Evolutionary conservation across 148 eudicot genomes (phyloP).

Genomic region (Silene latifolia): DNA sequence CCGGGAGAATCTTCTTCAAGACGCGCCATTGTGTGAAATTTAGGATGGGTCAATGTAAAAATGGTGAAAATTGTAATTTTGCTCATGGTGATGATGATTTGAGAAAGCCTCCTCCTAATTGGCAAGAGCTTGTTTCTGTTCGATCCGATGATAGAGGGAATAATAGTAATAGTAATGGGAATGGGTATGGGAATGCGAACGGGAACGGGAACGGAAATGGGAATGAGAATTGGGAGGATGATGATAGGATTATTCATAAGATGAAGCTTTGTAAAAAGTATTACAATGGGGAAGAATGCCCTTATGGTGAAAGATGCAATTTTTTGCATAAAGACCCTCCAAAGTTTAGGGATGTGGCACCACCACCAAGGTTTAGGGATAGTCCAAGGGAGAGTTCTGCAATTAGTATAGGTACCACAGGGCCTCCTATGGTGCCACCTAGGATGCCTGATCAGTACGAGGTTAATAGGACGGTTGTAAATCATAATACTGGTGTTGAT

Average conservation of each 20-base stretch:
- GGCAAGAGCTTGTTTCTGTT: slow-evolving; percentile 69
- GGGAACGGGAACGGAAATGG: slow-evolving; percentile 24
- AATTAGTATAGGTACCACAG: slow-evolving; percentile 50
- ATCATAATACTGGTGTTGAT: slow-evolving; percentile 22
- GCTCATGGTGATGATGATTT: slow-evolving; percentile 86
- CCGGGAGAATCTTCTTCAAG: slow-evolving; percentile 68
- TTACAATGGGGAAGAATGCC: slow-evolving; percentile 91
- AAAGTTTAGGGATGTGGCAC: slow-evolving; percentile 30
- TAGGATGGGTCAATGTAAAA: slow-evolving; percentile 58
- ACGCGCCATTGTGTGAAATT: slow-evolving; percentile 74
- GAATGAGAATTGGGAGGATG: slow-evolving; percentile 59
- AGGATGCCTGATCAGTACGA: slow-evolving; percentile 39
- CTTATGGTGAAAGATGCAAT: slow-evolving; percentile 86
- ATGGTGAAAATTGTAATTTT: slow-evolving; percentile 77
- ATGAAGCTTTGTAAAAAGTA: slow-evolving; percentile 85
- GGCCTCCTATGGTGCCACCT: slow-evolving; percentile 32
- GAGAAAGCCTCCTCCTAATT: slow-evolving; percentile 83
- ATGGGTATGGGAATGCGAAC: neutral
- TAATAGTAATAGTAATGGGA: neutral
- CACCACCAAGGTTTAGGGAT: slow-evolving; percentile 33
- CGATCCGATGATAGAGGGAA: slow-evolving; percentile 45
- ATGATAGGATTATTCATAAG: slow-evolving; percentile 58
- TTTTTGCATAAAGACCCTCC: slow-evolving; percentile 68
- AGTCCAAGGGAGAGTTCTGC: slow-evolving; percentile 60
- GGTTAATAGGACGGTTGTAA: slow-evolving; percentile 18